Base-by-base conservation (phyloP, 2,329 filamentous ascomycete species). In the Arthrobotrys entomopaga region DNA sequence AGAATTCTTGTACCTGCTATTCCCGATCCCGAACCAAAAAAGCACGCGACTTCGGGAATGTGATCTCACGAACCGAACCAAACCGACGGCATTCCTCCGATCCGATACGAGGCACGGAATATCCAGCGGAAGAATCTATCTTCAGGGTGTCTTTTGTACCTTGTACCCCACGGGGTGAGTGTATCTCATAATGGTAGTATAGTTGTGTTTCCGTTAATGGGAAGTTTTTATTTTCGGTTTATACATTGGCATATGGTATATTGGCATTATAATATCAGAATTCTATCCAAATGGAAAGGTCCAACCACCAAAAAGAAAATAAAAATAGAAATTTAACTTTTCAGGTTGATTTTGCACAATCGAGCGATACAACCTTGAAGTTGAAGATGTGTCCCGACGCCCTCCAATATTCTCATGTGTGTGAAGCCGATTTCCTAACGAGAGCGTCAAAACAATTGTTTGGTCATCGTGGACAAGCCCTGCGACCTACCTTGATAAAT, bases 341-440 rank as follows among this genome's bases (percentile, higher is more conserved):
- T 67, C 94, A 99, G 98, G 82, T 97, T 97, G 81, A 98, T 89
- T 84, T 91, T 96, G 83, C 92, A 95, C 66, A 99, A 85, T 79
- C 94, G 89, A 15, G 92, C 93, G 20, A 99, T 86, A 80, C 94
- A 98, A 10, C 94, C 95, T 80, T 92, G 96, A 52, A 99, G 85
- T 82, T 99, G 95, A 70, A 99, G 86, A 76, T 97, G 86, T 6
- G 94, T 97, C 83, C 98, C 94, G 22, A 99, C 92, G 29, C 95
- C 95, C 81, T 99, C 95, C n/a, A 99, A 84, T 65, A 99, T 94
- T 81, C 96, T 93, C 95, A 99, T 99, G 81, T 99, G 95, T 1
- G 95, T 96, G 82, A 98, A 98, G 61, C 95, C 95, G 82, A 99
- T 99, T 83, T 97, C 95, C 83, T 79, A 40, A 8, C 54, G 24